Percentiles rank a stretch among this genome's conserved stretches.
phyloP scores from a whole-genome alignment of 371 early-diverging fungal genomes.

The Aphelidium insulamus region DNA sequence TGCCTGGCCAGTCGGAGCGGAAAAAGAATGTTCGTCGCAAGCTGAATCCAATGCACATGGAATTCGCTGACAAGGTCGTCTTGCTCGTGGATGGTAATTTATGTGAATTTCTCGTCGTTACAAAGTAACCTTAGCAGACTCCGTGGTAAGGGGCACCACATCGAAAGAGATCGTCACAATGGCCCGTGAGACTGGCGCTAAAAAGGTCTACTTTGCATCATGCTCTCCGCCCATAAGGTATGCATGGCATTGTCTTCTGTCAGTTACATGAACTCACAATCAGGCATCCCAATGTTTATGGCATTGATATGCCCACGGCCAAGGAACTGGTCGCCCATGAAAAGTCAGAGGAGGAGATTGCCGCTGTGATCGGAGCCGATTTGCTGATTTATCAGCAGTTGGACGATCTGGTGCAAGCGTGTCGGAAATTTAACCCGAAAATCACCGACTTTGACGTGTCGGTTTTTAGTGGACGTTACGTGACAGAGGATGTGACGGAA shows the following conservation, averaged over 20 bases:
- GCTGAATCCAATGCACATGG: conserved; percentile 87
- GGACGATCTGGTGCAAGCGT: conserved; percentile 55
- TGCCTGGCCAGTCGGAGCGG: conserved; percentile 86
- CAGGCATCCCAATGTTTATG: conserved; percentile 86
- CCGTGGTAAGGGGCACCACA: conserved; percentile 93
- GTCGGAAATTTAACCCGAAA: conserved; percentile 48
- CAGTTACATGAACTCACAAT: conserved; percentile 3
- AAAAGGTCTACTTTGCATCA: conserved; percentile 93
- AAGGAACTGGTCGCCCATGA: conserved; percentile 69
- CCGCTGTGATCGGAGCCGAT: conserved; percentile 75
- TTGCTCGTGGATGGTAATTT: conserved; percentile 73
- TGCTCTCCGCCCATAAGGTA: conserved; percentile 80
- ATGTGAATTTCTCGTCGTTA: neutral
- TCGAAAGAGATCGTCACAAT: conserved; percentile 91
- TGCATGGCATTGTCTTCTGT: neutral
- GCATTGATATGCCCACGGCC: conserved; percentile 94
- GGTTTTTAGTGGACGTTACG: conserved; percentile 78
- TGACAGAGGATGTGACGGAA: conserved; percentile 62
- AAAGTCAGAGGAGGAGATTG: conserved; percentile 54
- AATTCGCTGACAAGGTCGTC: conserved; percentile 84
- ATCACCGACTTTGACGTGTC: conserved; percentile 74
- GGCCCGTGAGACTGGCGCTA: conserved; percentile 93
- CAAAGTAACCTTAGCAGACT: conserved; percentile 26
- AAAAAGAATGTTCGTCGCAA: conserved; percentile 86
- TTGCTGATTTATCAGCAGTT: conserved; percentile 71